Evolutionary conservation across 768 basidiomycete species (phyloP).

Genomic region (Lentinula boryana): DNA sequence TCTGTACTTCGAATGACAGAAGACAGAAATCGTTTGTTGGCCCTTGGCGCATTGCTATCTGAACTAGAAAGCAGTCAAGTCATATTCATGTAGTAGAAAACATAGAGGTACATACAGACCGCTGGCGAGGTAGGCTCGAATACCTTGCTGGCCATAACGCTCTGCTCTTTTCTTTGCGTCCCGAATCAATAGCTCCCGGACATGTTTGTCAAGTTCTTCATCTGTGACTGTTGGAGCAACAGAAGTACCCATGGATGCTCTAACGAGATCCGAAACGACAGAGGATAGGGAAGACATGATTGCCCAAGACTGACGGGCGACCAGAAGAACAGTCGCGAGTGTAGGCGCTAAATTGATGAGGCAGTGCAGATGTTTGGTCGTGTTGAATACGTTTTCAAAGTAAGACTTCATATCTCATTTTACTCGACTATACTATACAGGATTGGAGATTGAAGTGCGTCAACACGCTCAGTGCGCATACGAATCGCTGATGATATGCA

Average conservation of each 20-base stretch:
- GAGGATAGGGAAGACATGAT: slow-evolving; percentile 57
- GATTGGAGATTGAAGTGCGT: too few relatives aligned
- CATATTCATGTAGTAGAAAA: background rate
- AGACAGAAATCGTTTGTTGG: slow-evolving; percentile 79
- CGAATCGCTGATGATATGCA: too few relatives aligned
- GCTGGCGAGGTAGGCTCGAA: slow-evolving; percentile 69
- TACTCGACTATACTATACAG: too few relatives aligned
- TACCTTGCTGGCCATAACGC: slow-evolving; percentile 68
- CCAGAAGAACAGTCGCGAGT: background rate
- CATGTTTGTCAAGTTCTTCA: slow-evolving; percentile 85
- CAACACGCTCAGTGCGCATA: too few relatives aligned
- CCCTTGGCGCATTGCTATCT: slow-evolving; percentile 67
- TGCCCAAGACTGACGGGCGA: background rate
- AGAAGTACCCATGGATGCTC: slow-evolving; percentile 71
- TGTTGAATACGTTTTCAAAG: too few relatives aligned
- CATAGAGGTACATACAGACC: slow-evolving; percentile 30
- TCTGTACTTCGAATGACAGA: slow-evolving; percentile 92
- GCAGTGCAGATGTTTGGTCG: background rate
- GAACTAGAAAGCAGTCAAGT: slow-evolving; percentile 29
- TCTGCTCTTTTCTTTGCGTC: slow-evolving; percentile 93
- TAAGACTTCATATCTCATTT: too few relatives aligned
- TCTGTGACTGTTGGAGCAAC: slow-evolving; percentile 57
- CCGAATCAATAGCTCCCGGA: slow-evolving; percentile 85
- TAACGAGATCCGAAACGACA: slow-evolving; percentile 77
- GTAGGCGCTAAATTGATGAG: background rate